Conservation (phyloP, 192 early-diverging fungal species). For the Backusella mclennaniae region DNA sequence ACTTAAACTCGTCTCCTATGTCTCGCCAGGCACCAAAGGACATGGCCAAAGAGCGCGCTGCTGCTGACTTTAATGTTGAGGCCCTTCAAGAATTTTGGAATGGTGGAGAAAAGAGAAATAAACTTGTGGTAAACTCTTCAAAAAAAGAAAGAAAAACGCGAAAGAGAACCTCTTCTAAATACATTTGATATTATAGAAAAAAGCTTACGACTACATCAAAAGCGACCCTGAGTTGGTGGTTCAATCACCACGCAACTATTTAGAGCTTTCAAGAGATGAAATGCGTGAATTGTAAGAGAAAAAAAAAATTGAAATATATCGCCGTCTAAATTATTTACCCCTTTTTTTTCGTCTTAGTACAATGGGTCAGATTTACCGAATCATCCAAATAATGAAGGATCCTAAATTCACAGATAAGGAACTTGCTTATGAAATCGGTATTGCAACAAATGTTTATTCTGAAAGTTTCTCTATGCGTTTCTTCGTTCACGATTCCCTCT, state of each 20-base stretch:
- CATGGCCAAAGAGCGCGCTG: conserved; percentile 50
- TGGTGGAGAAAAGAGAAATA: conserved; percentile 45
- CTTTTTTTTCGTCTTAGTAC: conserved; percentile 23
- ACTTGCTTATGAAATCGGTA: not conserved
- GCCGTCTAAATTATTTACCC: not conserved
- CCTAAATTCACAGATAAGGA: conserved; percentile 5
- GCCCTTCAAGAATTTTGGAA: conserved; percentile 42
- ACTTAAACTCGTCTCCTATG: conserved; percentile 22
- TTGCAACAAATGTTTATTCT: conserved; percentile 39
- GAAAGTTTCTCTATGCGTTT: conserved; percentile 58
- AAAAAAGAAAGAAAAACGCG: not conserved
- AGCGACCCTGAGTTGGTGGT: conserved; percentile 52
- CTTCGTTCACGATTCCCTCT: conserved; percentile 61
- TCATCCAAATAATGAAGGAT: conserved; percentile 36
- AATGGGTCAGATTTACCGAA: conserved; percentile 52
- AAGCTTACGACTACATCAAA: conserved; percentile 47
- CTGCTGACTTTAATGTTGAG: conserved; percentile 50
- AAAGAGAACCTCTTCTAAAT: not conserved
- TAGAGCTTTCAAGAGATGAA: conserved; percentile 45
- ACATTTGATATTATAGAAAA: not conserved
- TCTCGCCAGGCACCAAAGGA: conserved; percentile 34
- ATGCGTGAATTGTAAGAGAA: conserved; percentile 50
- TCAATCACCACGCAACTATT: conserved; percentile 42
- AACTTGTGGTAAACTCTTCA: conserved; percentile 36
- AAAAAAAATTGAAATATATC: not conserved